Evolutionary conservation across 2,329 filamentous ascomycete genomes (phyloP).

Genomic region (Aspergillus sp.): DNA sequence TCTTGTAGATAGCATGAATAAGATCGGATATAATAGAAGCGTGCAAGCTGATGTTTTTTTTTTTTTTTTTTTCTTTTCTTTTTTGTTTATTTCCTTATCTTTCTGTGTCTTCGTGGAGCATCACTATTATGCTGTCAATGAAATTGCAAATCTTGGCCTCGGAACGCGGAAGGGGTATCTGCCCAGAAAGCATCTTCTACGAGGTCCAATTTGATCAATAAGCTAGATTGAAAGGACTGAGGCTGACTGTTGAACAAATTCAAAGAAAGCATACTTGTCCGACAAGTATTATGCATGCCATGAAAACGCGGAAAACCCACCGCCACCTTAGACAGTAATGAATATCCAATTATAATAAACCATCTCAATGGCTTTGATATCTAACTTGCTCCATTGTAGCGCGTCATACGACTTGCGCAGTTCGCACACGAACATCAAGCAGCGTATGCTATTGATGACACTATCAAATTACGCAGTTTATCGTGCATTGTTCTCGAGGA

Average conservation of each 20-base stretch:
- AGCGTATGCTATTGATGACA: slow-evolving; percentile 11
- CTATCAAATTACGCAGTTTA: slow-evolving; percentile 12
- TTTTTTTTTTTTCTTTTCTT: background rate
- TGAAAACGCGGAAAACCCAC: background rate
- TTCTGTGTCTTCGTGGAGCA: slow-evolving; percentile 10
- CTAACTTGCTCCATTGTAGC: background rate
- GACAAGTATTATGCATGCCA: background rate
- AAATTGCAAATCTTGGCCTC: background rate
- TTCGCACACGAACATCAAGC: background rate
- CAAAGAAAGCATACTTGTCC: background rate
- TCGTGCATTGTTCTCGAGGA: slow-evolving; percentile 9
- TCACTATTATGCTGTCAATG: slow-evolving; percentile 1
- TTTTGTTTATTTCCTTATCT: background rate
- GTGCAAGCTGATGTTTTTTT: background rate
- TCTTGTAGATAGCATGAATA: too few species aligned
- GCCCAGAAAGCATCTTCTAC: background rate
- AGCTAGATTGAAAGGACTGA: background rate
- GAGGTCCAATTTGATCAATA: background rate
- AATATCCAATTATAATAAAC: background rate
- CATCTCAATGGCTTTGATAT: background rate
- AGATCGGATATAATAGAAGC: background rate
- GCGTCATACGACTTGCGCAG: background rate
- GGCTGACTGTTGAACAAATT: background rate
- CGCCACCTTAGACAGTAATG: background rate
- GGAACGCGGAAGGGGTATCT: background rate